Conservation (phyloP, 2,329 filamentous ascomycete species). For the Exophiala spinifera region DNA sequence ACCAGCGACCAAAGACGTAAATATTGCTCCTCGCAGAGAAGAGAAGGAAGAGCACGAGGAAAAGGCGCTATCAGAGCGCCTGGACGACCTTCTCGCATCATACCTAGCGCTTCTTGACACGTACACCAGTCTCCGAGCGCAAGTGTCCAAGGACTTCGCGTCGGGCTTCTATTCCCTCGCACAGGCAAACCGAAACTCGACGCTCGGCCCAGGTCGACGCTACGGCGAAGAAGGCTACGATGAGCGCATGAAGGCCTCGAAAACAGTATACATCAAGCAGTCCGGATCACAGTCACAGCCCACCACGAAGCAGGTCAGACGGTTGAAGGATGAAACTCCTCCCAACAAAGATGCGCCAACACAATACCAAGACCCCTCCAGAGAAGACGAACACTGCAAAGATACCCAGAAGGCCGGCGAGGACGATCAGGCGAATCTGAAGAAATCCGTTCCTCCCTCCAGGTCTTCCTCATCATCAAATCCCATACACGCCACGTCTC, state of each 20-base stretch:
- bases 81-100: constrained; percentile 26
- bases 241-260: constrained; percentile 49
- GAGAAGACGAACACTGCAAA: background rate
- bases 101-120: constrained; percentile 27
- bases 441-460: background rate
- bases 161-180: constrained; percentile 48
- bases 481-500: constrained; percentile 6
- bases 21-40: background rate
- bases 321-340: too few relatives aligned
- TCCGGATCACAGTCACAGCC: background rate
- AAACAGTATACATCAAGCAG: constrained; percentile 28
- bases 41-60: background rate
- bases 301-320: background rate
- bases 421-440: background rate
- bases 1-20: background rate
- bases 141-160: constrained; percentile 25
- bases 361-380: background rate
- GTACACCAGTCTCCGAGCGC: constrained; percentile 31
- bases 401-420: background rate
- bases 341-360: too few relatives aligned
- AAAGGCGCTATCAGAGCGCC: constrained; percentile 9
- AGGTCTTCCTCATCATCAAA: constrained; percentile 5
- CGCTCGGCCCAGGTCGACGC: constrained; percentile 37
- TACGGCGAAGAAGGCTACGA: constrained; percentile 52
- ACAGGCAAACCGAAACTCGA: constrained; percentile 47